Conservation (phyloP, 148 eudicot species). For the Gaultheria prostrata region DNA sequence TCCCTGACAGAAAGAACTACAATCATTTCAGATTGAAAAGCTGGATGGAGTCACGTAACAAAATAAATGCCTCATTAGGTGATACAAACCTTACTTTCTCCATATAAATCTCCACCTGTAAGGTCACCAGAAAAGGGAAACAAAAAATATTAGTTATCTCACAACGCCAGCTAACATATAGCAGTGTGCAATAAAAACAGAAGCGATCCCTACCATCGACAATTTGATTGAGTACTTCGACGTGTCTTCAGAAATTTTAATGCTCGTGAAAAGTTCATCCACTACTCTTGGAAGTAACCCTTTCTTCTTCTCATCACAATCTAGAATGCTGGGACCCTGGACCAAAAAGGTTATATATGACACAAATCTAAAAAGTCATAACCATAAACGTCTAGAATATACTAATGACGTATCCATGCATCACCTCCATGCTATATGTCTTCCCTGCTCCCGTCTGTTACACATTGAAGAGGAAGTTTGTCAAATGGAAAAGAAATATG, state of each 20-base stretch:
- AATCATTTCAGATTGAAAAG: background rate
- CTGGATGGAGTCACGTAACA: background rate
- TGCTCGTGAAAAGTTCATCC: slow-evolving; percentile 56
- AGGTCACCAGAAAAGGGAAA: background rate
- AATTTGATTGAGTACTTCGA: slow-evolving; percentile 53
- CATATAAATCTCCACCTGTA: slow-evolving; percentile 94
- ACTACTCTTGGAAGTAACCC: slow-evolving; percentile 84
- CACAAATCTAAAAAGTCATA: slow-evolving; percentile 4
- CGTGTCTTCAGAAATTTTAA: slow-evolving; percentile 37
- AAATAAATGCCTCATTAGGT: background rate
- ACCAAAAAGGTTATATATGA: slow-evolving; percentile 9
- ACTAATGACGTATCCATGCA: background rate
- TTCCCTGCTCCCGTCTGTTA: slow-evolving; percentile 95
- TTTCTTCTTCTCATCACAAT: slow-evolving; percentile 56
- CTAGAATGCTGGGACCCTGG: slow-evolving; percentile 72
- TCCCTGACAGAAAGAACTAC: slow-evolving; percentile 52
- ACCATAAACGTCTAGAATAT: background rate
- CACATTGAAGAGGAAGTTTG: slow-evolving; percentile 14
- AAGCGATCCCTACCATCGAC: slow-evolving; percentile 59
- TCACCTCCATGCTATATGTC: slow-evolving; percentile 96
- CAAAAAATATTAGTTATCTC: background rate
- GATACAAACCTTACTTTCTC: slow-evolving; percentile 88
- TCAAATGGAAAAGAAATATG: slow-evolving; percentile 4
- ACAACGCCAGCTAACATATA: background rate
- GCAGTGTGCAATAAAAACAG: background rate